A percentile compares a stretch with the other conserved stretches of the same genome.
Evolutionary conservation across 768 basidiomycete genomes (phyloP).

Genomic region (Lyophyllum shimeji): DNA sequence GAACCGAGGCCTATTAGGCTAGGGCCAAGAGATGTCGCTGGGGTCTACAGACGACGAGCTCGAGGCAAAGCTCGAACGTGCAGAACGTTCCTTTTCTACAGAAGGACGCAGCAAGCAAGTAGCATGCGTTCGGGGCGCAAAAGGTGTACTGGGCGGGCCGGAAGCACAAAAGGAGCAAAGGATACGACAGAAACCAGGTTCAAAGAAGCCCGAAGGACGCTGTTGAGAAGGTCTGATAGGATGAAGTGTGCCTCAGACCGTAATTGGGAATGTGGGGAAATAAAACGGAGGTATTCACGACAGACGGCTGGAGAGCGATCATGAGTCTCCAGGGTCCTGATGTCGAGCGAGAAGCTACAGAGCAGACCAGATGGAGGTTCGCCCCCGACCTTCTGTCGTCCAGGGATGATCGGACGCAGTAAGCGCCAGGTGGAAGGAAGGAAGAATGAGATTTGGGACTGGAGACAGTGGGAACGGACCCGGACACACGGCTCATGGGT

Average conservation of each 20-base stretch:
- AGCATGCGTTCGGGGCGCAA: neutral
- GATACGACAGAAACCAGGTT: neutral
- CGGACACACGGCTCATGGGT: neutral
- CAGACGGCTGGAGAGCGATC: neutral
- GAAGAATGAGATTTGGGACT: neutral
- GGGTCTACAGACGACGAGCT: neutral
- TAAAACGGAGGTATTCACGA: neutral
- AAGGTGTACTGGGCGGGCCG: neutral
- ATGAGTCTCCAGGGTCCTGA: conserved; percentile 16
- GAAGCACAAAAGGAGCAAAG: neutral
- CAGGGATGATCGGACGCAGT: conserved; percentile 10
- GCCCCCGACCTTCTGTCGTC: neutral
- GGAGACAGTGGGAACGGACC: neutral
- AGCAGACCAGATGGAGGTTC: neutral
- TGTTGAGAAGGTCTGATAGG: neutral
- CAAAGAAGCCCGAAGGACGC: neutral
- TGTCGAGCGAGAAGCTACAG: conserved; percentile 9
- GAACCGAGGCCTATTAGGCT: neutral
- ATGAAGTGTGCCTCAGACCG: neutral
- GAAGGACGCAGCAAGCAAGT: neutral
- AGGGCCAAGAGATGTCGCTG: neutral
- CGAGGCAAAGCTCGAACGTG: neutral
- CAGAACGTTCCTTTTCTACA: neutral
- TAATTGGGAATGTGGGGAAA: conserved; percentile 1
- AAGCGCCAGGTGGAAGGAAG: neutral